Evolutionary conservation across 306 rosid species (phyloP).

Genomic region (Neltuma alba): DNA sequence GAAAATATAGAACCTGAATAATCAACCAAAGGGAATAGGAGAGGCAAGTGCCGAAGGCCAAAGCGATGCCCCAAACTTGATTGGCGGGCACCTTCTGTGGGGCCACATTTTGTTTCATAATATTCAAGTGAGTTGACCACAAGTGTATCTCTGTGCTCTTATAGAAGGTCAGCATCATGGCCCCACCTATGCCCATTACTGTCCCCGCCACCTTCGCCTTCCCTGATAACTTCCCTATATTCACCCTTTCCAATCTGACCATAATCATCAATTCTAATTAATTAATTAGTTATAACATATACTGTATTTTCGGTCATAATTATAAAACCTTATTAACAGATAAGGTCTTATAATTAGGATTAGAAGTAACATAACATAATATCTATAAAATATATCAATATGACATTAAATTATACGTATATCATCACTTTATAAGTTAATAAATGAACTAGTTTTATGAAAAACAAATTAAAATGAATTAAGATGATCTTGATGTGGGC

Average conservation of each 20-base stretch:
- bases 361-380: no score
- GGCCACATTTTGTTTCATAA: background rate
- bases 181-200: slow-evolving; percentile 34
- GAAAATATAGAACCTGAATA: background rate
- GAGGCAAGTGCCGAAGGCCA: slow-evolving; percentile 26
- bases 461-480: background rate
- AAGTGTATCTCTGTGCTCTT: slow-evolving; percentile 33
- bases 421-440: no score
- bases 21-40: slow-evolving; percentile 37
- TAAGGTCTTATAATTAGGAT: no score
- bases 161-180: slow-evolving; percentile 37
- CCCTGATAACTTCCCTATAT: slow-evolving; percentile 26
- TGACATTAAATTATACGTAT: no score
- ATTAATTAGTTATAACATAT: no score
- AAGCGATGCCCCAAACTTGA: slow-evolving; percentile 18
- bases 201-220: slow-evolving; percentile 37
- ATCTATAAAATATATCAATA: no score
- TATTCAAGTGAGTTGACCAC: slow-evolving; percentile 33
- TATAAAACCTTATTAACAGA: no score
- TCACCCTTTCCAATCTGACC: slow-evolving; percentile 27
- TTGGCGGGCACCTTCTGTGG: background rate
- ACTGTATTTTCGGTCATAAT: no score
- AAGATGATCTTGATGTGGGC: background rate
- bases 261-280: no score
- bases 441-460: no score